Evolutionary conservation across 2,329 filamentous ascomycete species (phyloP), one percentile per base, ranked within the genome.

Genomic region (Byssothecium circinans): DNA sequence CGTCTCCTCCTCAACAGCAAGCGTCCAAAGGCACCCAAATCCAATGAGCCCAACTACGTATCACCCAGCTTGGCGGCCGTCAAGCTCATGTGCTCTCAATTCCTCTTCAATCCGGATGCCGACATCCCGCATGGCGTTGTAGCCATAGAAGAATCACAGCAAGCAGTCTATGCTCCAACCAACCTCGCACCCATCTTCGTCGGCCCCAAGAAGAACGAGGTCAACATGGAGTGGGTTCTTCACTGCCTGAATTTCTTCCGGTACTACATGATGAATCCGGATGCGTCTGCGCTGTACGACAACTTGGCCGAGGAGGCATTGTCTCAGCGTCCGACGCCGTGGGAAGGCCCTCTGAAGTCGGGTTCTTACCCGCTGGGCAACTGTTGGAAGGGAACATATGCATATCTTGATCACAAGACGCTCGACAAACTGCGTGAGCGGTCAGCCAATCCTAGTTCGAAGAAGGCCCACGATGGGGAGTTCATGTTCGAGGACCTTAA

Each of bases 241-340:
- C 74, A 80, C 51, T 66, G 74, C 32, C 58, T 78, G 35, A 79
- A 80, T 50, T 81, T 81, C 69, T 82, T 81, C 67, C 75, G 75
- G 37, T 73, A 75, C 40, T 77, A 82, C 51, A 72, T 81, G 59
- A 71, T 71, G 33, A 57, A 57, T 7, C 38, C 62, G 8, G 65
- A 65, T 3, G 69, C 74, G n/a, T 57, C 60, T 18, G 68, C 73
- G 0, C 60, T 79, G 2, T 65, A 59, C 38, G 44, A 62, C 8
- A 60, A 62, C 2, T 75, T 75, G 23, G 23, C 23, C 5, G 23
- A 25, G 10, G 23, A 25, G 10, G 52, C 43, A 54, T 5, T 59
- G 64, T 3, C 65, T 80, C 7, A 78, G 35, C 67, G 61, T 43
- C 77, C 78, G 11, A 69, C 69, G n/a, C 63, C 68, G 5, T 78